These are phyloP conservation scores for Hanseniaspora sp. DNA, from an alignment of 1,139 yeast species.

Conservation along the genomic window DNA sequence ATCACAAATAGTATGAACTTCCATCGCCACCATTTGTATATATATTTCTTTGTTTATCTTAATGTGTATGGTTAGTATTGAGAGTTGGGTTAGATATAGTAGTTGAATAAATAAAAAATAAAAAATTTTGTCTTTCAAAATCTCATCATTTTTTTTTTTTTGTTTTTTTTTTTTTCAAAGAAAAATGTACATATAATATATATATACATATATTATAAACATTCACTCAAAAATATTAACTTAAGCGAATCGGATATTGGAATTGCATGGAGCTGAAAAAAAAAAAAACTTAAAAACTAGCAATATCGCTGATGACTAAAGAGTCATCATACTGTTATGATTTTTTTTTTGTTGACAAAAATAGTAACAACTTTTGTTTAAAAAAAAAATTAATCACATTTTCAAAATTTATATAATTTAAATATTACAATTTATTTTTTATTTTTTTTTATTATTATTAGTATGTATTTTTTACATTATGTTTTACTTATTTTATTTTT, in stretches of 20 bases:
- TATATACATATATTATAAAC: neutral
- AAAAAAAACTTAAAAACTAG: neutral
- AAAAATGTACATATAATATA: too few relatives aligned
- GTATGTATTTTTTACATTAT: too few relatives aligned
- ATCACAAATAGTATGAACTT: conserved; percentile 28
- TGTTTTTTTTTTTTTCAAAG: neutral
- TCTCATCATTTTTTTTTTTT: neutral
- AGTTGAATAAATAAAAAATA: too few relatives aligned
- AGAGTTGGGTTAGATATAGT: neutral
- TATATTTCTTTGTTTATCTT: neutral
- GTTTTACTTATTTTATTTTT: too few relatives aligned
- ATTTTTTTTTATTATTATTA: too few relatives aligned
- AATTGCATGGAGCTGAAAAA: neutral
- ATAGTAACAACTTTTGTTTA: too few relatives aligned
- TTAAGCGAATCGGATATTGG: too few relatives aligned
- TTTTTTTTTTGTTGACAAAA: too few relatives aligned
- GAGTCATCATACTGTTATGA: neutral
- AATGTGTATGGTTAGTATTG: neutral
- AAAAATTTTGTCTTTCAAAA: neutral
- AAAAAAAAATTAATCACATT: too few relatives aligned
- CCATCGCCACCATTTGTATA: conserved; percentile 19
- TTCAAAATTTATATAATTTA: too few relatives aligned
- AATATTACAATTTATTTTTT: too few relatives aligned
- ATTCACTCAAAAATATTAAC: neutral
- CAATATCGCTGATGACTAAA: neutral